Evolutionary conservation across 1,284 basidiomycete species (phyloP), one percentile per base, ranked within the genome.

Genomic region (Wallemia hederae): DNA sequence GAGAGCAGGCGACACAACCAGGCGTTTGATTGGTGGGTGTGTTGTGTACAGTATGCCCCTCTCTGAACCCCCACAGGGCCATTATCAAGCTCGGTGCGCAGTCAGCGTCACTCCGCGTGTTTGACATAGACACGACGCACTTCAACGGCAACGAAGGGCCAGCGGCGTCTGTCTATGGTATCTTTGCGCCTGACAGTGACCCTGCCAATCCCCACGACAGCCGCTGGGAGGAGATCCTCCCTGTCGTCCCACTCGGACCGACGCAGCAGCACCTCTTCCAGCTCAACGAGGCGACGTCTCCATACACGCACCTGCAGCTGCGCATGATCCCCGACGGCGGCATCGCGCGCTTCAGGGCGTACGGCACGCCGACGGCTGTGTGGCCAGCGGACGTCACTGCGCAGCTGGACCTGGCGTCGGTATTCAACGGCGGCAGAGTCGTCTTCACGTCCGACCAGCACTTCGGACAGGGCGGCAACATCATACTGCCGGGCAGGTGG

Each of bases 241-340:
- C 86, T 0, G 79, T 75, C 66, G 79, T 81, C 1, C 71, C 77
- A 55, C 74, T 92, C 29, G 86, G 86, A 0, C 91, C 91, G 2
- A 81, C 77, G 64, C 81, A 82, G 29, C 78, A 83, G 60, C 91
- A 97, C 70, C 75, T 96, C 29, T 96, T 92, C 75, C 78, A 78
- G 55, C 75, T 88, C 59, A 69, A 78, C 19, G 71, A 77, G 1
- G 77, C 79, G 0, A 59, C 71, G 2, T 70, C 73, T 1, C 73
- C 69, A 1, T 77, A 80, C 65, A 91, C 83, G 64, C 87, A 85
- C 68, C 80, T 97, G 64, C 94, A 88, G 72, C 78, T 97, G 55
- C 83, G 85, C 66, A 92, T 94, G 81, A 89, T 90, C 70, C 92
- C 92, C 1, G 92, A 98, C 69, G 94, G 92, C 58, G 92, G 92